phyloP scores from a whole-genome alignment of 306 rosid species.

The Arachis stenosperma region DNA sequence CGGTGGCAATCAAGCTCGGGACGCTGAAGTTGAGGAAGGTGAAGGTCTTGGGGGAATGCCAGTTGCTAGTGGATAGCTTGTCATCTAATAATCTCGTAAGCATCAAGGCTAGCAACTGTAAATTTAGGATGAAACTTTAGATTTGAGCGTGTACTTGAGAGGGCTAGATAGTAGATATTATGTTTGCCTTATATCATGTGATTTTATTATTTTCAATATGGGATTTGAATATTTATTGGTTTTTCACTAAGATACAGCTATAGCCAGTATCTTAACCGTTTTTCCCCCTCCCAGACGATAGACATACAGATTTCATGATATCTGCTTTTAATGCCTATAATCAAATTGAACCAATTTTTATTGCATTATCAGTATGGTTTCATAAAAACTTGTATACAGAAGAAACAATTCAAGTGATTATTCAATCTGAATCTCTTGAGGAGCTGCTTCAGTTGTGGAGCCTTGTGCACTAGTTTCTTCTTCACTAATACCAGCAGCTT shows the following conservation, averaged over 20 bases:
- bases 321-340: constrained; percentile 1
- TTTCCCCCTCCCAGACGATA: constrained; percentile 3
- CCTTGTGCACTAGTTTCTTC: constrained; percentile 61
- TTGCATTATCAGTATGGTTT: constrained; percentile 19
- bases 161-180: not conserved
- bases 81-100: constrained; percentile 67
- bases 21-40: constrained; percentile 78
- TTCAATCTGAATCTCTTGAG: constrained; percentile 86
- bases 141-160: not conserved
- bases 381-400: constrained; percentile 1
- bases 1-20: constrained; percentile 70
- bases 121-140: constrained; percentile 60
- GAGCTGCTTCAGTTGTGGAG: constrained; percentile 57
- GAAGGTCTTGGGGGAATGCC: constrained; percentile 62
- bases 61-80: constrained; percentile 78
- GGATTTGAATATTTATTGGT: constrained; percentile 10
- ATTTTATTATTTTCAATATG: not conserved
- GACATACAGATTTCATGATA: constrained; percentile 6
- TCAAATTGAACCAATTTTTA: constrained; percentile 25
- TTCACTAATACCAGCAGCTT: constrained; percentile 67
- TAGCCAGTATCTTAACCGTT: constrained; percentile 1
- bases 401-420: constrained; percentile 36
- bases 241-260: constrained; percentile 13
- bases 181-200: constrained; percentile 27
- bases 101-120: constrained; percentile 85